phyloP scores from a whole-genome alignment of 108 stramenopile species.

The Conticribra weissflogii region DNA sequence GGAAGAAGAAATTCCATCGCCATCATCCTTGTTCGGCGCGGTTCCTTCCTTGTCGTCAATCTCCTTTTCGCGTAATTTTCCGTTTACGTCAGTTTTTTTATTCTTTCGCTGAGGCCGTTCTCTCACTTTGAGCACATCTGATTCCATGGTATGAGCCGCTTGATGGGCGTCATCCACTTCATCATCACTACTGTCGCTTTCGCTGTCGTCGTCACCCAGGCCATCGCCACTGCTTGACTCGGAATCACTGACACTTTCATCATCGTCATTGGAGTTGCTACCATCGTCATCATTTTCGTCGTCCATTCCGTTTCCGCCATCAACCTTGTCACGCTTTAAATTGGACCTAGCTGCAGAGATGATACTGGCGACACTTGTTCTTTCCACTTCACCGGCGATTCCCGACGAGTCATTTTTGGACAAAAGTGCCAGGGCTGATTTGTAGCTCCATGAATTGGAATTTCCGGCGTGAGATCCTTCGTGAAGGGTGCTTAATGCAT shows the following conservation, averaged over 20 bases:
- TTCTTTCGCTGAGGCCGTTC: slow-evolving; percentile 30
- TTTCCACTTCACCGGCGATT: slow-evolving; percentile 29
- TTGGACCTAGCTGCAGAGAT: slow-evolving; percentile 80
- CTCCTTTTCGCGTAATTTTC: slow-evolving; percentile 13
- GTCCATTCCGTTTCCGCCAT: slow-evolving; percentile 3
- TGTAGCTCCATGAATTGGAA: slow-evolving; percentile 84
- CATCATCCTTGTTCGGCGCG: too few relatives aligned
- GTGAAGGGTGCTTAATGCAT: slow-evolving; percentile 23
- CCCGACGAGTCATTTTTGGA: slow-evolving; percentile 48
- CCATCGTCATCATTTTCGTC: slow-evolving; percentile 41
- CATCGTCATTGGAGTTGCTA: slow-evolving; percentile 25
- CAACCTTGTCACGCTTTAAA: slow-evolving; percentile 53
- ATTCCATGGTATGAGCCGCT: slow-evolving; percentile 44
- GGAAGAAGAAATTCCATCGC: too few relatives aligned
- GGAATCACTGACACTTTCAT: slow-evolving; percentile 39
- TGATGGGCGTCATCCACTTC: slow-evolving; percentile 45
- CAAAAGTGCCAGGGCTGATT: slow-evolving; percentile 72
- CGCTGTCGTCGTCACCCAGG: slow-evolving; percentile 20
- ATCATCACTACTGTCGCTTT: slow-evolving; percentile 54
- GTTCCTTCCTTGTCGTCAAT: slow-evolving; percentile 46
- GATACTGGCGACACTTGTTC: slow-evolving; percentile 73
- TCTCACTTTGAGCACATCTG: slow-evolving; percentile 41
- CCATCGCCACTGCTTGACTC: slow-evolving; percentile 47
- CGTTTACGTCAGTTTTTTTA: slow-evolving; percentile 46
- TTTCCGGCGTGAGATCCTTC: slow-evolving; percentile 34